Percentiles rank a stretch among this genome's conserved stretches.
These are phyloP conservation scores for Termitomyces sp. DNA, from an alignment of 768 basidiomycete genomes.

Conservation along the genomic window DNA sequence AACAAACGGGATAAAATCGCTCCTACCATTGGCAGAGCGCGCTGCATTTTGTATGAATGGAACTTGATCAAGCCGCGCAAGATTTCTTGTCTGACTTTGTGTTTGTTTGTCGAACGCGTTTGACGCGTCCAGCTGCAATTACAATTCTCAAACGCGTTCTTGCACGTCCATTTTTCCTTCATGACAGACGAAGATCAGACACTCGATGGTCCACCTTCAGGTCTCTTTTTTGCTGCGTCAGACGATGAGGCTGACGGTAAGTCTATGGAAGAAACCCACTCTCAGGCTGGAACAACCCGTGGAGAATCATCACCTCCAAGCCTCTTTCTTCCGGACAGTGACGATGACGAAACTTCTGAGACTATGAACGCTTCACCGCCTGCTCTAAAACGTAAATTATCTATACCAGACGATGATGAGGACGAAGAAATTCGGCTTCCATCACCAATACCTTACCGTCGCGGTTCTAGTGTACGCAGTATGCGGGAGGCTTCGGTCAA, in stretches of 20 bases:
- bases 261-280: conserved; percentile 9
- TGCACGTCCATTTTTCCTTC: conserved; percentile 1
- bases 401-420: conserved; percentile 6
- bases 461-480: conserved; percentile 36
- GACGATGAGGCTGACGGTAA: conserved; percentile 41
- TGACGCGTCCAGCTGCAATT: conserved; percentile 25
- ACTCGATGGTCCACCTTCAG: conserved; percentile 25
- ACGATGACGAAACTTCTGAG: conserved; percentile 22
- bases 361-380: conserved; percentile 3
- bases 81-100: conserved; percentile 28
- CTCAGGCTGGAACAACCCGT: conserved; percentile 10
- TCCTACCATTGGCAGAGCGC: conserved; percentile 70
- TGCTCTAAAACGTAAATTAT: conserved; percentile 14
- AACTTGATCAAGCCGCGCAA: conserved; percentile 14
- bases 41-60: conserved; percentile 64
- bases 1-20: neutral
- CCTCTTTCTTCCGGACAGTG: conserved; percentile 30
- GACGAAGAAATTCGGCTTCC: conserved; percentile 16
- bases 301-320: conserved; percentile 16
- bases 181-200: conserved; percentile 21
- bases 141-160: conserved; percentile 17
- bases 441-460: conserved; percentile 20
- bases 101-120: conserved; percentile 30
- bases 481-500: conserved; percentile 22
- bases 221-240: conserved; percentile 56